Percentiles rank a stretch among this genome's conserved stretches.
phyloP scores from a whole-genome alignment of 1,139 yeast genomes.

The Zygosaccharomyces pseudobailii region DNA sequence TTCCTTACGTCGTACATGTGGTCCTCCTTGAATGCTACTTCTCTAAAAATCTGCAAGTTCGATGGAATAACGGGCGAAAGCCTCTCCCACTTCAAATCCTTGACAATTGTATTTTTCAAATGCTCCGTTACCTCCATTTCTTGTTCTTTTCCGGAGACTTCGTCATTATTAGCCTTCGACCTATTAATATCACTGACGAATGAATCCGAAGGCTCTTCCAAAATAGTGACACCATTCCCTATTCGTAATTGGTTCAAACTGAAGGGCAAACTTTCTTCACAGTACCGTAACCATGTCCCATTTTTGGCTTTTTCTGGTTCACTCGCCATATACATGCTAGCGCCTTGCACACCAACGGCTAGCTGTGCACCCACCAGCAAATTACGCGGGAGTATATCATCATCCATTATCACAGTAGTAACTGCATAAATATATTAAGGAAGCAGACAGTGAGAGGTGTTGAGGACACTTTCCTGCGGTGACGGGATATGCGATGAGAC shows the following conservation, averaged over 20 bases:
- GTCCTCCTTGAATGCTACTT: conserved; percentile 12
- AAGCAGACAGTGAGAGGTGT: not conserved
- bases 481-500: not conserved
- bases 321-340: conserved; percentile 20
- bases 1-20: conserved; percentile 13
- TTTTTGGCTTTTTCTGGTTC: not conserved
- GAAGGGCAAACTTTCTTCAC: conserved; percentile 5
- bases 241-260: conserved; percentile 6
- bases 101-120: conserved; percentile 13
- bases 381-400: conserved; percentile 16
- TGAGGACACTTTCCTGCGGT: not conserved
- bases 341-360: conserved; percentile 26
- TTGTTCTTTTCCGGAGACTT: conserved; percentile 31
- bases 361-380: conserved; percentile 29
- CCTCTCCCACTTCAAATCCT: conserved; percentile 13
- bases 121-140: conserved; percentile 12
- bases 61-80: conserved; percentile 15
- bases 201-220: conserved; percentile 4
- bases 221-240: conserved; percentile 1
- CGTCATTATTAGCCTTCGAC: not conserved
- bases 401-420: conserved; percentile 15
- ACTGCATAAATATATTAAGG: not conserved
- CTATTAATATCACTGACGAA: too few relatives aligned
- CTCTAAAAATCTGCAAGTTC: conserved; percentile 14
- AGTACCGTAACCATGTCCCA: conserved; percentile 8